These are phyloP conservation scores for Proteromonas lacertae DNA, from an alignment of 352 stramenopile species.

Conservation along the genomic window DNA sequence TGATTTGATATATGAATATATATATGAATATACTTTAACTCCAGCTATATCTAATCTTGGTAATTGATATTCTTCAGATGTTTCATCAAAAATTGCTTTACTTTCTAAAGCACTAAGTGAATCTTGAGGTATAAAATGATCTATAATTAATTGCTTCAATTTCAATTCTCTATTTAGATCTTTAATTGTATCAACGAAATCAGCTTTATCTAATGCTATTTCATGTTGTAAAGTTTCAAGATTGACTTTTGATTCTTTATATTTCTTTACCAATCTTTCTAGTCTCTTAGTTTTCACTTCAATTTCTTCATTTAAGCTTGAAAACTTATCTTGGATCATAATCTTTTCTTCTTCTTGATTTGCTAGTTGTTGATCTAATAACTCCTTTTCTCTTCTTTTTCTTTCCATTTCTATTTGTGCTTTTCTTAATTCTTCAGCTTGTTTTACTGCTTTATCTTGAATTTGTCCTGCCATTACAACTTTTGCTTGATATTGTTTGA, in stretches of 20 bases:
- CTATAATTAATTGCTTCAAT: constrained; percentile 57
- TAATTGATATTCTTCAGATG: no score
- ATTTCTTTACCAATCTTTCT: constrained; percentile 68
- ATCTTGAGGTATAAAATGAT: constrained; percentile 31
- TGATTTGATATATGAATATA: no score
- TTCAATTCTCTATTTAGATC: constrained; percentile 68
- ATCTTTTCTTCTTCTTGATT: constrained; percentile 67
- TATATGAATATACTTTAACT: no score
- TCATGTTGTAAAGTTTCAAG: constrained; percentile 43
- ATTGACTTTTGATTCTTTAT: constrained; percentile 40
- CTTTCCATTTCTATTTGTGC: constrained; percentile 49
- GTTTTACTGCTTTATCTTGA: constrained; percentile 57
- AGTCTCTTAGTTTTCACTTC: constrained; percentile 71
- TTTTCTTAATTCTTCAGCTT: constrained; percentile 49
- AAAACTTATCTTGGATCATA: constrained; percentile 51
- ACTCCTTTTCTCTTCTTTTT: constrained; percentile 24
- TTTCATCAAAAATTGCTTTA: no score
- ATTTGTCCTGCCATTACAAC: constrained; percentile 59
- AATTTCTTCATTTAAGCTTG: constrained; percentile 46
- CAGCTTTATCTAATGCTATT: constrained; percentile 52
- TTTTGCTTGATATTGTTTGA: no score
- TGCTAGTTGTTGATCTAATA: constrained; percentile 44
- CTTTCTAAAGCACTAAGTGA: no score
- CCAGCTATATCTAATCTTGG: no score
- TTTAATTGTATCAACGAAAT: constrained; percentile 67